Percentiles rank a stretch among this genome's conserved stretches.
Evolutionary conservation across 345 rosid species (phyloP).

Genomic region (Bruguiera sexangula): DNA sequence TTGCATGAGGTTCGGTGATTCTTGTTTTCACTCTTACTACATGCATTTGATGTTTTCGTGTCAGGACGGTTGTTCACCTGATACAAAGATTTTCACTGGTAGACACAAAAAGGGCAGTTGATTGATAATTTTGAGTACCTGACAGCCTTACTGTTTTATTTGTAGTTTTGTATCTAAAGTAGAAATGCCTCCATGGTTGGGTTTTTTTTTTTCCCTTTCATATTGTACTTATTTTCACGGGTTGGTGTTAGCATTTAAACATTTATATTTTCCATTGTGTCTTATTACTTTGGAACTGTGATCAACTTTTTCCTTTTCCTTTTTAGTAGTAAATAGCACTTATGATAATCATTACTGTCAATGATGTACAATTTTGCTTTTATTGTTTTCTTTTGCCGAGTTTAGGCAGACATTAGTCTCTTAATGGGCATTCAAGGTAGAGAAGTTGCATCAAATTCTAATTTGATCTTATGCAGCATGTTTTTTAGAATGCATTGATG

Average conservation of each 20-base stretch:
- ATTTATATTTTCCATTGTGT: no score
- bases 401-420: slow-evolving; percentile 48
- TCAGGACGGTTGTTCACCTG: not conserved
- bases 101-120: no score
- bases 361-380: not conserved
- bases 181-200: no score
- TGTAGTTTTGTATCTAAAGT: no score
- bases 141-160: not conserved
- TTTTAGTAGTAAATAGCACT: no score
- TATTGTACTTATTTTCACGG: not conserved
- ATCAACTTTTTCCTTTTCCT: no score
- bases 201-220: not conserved
- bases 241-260: no score
- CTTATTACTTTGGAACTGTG: no score
- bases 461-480: not conserved
- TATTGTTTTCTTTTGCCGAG: not conserved
- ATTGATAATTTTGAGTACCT: no score
- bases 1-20: slow-evolving; percentile 36
- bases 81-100: no score
- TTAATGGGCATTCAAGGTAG: slow-evolving; percentile 55
- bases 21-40: not conserved
- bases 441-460: slow-evolving; percentile 20
- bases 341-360: not conserved
- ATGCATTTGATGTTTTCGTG: not conserved
- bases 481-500: not conserved